Base-by-base conservation (phyloP, 2,329 filamentous ascomycete species). In the Hypoxylon sp. region DNA sequence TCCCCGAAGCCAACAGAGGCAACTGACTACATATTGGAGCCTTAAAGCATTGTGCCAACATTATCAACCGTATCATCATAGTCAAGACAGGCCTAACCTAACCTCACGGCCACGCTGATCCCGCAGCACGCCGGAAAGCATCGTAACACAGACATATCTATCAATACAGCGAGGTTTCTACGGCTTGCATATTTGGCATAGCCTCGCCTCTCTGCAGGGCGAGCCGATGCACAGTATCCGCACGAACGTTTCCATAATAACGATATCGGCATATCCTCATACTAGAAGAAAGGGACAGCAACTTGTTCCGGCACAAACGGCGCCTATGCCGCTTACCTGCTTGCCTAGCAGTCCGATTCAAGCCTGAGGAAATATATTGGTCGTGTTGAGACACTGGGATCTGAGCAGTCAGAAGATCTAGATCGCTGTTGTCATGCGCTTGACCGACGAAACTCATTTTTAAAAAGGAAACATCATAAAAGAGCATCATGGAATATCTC, bases 1-100 rank as follows among this genome's bases (percentile, higher is more conserved):
- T 37, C 20, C 20, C 30, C 15, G 28, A 19, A 28, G 20, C 41
- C 5, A 13, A 13, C 10, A 19, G 47, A 26, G 32, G 19, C 48
- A 48, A 48, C 52, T 11, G 39, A 51, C 39, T 46, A 20, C 48
- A 30, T 52, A 20, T 32, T 30, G 6, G 2, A 28, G 28, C 39
- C 4, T 26, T 15, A 28, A 41, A 20, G 15, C 13, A 7, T 20
- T 8, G 8, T 6, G 28, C 15, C 30, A 10, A 32, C 15, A 32
- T 13, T 15, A 22, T 17, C n/a, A 49, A 24, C 4, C 20, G 10
- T 32, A 2, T 17, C 32, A 15, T 50, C n/a, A 22, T 11, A 26
- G 11, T 17, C 7, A 26, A 49, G 46, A 32, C 19, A 32, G 26
- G 34, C 8, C 24, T 19, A 32, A 19, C n/a, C n/a, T n/a, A n/a